Percentiles rank a stretch among this genome's conserved stretches.
These are phyloP conservation scores for Gossypium herbaceum DNA, from an alignment of 345 rosid species.

Conservation along the genomic window DNA sequence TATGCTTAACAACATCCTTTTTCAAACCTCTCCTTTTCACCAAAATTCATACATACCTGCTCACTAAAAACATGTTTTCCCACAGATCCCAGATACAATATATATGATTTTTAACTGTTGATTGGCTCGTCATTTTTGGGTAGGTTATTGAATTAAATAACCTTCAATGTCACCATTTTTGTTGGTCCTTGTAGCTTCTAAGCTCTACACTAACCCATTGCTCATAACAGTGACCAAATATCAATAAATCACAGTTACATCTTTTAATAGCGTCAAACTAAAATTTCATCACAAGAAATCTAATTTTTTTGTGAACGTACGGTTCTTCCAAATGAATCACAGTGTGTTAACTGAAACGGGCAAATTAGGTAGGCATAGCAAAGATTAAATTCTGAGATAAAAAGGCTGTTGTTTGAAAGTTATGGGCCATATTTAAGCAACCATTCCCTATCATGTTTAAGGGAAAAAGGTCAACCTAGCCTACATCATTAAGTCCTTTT, in stretches of 20 bases:
- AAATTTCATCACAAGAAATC: no score
- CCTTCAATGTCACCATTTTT: neutral
- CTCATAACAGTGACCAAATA: no score
- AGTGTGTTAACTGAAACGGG: no score
- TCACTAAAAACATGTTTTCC: neutral
- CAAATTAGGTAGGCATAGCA: neutral
- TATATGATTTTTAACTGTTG: neutral
- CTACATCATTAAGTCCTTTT: neutral
- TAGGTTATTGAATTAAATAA: neutral
- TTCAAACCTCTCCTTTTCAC: slow-evolving; percentile 6
- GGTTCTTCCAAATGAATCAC: neutral
- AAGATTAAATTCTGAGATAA: neutral
- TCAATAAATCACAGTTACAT: no score
- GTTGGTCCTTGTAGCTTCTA: neutral
- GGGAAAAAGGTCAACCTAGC: neutral
- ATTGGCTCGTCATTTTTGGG: neutral
- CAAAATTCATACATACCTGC: slow-evolving; percentile 7
- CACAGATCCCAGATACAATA: neutral
- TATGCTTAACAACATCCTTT: neutral
- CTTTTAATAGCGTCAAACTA: no score
- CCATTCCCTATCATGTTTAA: neutral
- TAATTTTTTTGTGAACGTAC: neutral
- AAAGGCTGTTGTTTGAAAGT: neutral
- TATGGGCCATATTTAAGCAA: slow-evolving; percentile 1
- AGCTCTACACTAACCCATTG: no score